Base-by-base conservation (phyloP, 257 asterid genomes). In the Linderniella brevidens region DNA sequence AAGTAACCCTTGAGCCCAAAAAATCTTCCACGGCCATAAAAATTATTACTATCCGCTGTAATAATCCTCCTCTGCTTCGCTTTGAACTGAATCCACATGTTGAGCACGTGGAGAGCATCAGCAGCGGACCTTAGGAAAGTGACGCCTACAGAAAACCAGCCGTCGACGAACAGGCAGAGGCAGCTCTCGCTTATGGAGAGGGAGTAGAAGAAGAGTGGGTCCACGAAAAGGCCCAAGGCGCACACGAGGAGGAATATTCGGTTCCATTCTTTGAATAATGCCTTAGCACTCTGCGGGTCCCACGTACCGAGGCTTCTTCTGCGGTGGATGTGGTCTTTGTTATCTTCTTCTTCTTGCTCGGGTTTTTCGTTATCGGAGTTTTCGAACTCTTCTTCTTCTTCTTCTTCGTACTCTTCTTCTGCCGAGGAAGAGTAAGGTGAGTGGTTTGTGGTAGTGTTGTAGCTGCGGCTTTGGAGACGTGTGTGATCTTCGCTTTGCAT, bases 261-360 rank as follows among this genome's bases (percentile, higher is more conserved):
- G 65, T 90, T 90, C 98, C 98, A 90, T 62, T 90, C 96, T 56
- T 77, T 82, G 50, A 84, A 64, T 95, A 94, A 78, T 8, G 12
- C 41, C 54, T 25, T 25, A 6, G 32, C 3, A 6, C 32, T 25
- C 6, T 6, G 32, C 6, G 32, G 32, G 32, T 25, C 32, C 32
- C 32, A 25, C 32, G 4, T 2, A 3, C 4, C 6, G 4, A 25
- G 3, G 6, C 32, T 25, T 25, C 32, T 25, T 25, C 6, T 25
- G 32, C 6, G 3, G 32, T 25, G 3, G 32, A 25, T 25, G n/a
- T n/a, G 32, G 32, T 25, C 32, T 6, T 25, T 6, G 32, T 25
- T 6, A 25, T 3, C 32, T 25, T 25, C 32, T 25, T 25, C 32
- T 25, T 25, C 32, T 25, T 25, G 4, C 6, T 25, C 32, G 6